phyloP scores from a whole-genome alignment of 78 protist species.

The Dictyostelium intermedium region DNA sequence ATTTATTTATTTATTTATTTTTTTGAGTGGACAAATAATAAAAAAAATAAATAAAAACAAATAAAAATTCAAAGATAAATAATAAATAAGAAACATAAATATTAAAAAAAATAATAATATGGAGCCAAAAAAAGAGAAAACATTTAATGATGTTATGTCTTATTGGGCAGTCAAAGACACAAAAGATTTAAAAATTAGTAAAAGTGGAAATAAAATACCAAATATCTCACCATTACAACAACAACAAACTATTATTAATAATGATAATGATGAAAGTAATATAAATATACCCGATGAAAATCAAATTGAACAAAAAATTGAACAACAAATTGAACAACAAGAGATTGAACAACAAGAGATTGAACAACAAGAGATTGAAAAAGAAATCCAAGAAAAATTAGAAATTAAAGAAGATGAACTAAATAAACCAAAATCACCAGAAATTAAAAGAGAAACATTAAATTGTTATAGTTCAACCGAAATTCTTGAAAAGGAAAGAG shows the following conservation, averaged over 20 bases:
- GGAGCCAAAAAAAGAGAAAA: neutral
- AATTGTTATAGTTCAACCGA: neutral
- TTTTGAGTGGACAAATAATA: neutral
- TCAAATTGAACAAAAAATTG: neutral
- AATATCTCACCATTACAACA: neutral
- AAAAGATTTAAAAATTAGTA: neutral
- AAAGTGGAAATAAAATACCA: neutral
- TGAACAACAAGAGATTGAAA: neutral
- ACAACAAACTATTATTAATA: neutral
- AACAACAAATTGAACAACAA: neutral
- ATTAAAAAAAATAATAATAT: neutral
- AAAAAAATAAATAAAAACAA: too few relatives aligned
- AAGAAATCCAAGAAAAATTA: neutral
- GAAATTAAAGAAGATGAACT: neutral
- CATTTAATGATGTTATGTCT: constrained; percentile 30
- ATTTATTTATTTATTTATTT: too few relatives aligned
- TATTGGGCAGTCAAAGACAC: constrained; percentile 49
- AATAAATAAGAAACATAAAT: neutral
- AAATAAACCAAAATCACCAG: neutral
- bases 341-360: neutral
- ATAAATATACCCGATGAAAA: neutral
- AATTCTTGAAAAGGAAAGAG: neutral
- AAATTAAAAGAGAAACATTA: neutral
- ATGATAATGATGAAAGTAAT: neutral
- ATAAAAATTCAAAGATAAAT: neutral